Base-by-base conservation (phyloP, 1,139 yeast species). In the Yamadazyma taylorii region DNA sequence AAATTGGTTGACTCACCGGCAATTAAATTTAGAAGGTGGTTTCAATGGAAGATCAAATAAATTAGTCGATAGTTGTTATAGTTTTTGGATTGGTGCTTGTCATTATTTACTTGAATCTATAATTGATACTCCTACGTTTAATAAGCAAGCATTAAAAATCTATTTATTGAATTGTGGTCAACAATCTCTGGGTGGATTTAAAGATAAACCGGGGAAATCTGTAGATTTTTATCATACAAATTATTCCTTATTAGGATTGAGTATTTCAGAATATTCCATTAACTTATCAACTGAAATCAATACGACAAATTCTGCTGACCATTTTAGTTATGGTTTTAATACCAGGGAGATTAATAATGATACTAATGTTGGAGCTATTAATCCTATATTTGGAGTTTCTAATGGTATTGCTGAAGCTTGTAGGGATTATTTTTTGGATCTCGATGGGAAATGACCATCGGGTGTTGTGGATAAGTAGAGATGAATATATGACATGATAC, bases 51-150 rank as follows among this genome's bases (percentile, higher is more conserved):
- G 99, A 39, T 78, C 95, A 0, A 90, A 92, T 56, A 94, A 94
- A 59, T 70, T 94, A 30, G 97, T 92, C 1, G 99, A 94, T 59
- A 96, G 95, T 0, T 94, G 99, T 59, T 94, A 94, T 58, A 80
- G 90, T 53, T 94, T 85, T 58, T 92, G 98, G 98, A 83, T 90
- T 2, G 98, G 98, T 1, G 95, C 88, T 0, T 55, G 82, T 32
- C 70, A 75, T 47, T 80, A 87, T 0, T 61, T 90, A 29, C 51
- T 88, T 9, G 92, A 86, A 42, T 63, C 74, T 1, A 56, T 81
- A 0, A 49, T 70, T 2, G 59, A 54, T 0, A 34, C 36, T 2
- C 37, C 56, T 34, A 48, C 82, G 36, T 73, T 82, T 44, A 63
- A 78, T 58, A 66, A 81, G 50, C 66, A 66, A 8, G 80, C 79